Evolutionary conservation across 495 filamentous ascomycete genomes (phyloP).

Genomic region (Extremus antarcticus): DNA sequence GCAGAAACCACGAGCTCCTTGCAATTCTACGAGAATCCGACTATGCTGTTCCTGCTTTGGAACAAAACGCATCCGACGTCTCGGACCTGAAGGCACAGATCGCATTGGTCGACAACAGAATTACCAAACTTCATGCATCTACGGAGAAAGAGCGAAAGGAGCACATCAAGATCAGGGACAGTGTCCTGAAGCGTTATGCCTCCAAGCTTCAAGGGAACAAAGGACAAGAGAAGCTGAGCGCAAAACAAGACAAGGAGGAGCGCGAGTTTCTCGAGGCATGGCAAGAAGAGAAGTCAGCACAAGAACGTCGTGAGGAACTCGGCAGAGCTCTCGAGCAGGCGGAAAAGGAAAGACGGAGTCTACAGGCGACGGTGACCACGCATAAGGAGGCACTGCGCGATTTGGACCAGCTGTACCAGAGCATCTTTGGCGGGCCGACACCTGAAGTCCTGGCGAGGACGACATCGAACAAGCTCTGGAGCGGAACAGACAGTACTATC

Average conservation of each 20-base stretch:
- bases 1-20: constrained; percentile 30
- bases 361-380: constrained; percentile 17
- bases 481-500: constrained; percentile 20
- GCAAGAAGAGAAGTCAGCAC: constrained; percentile 31
- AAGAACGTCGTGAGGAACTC: constrained; percentile 29
- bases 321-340: constrained; percentile 14
- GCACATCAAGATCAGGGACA: constrained; percentile 40
- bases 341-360: constrained; percentile 1
- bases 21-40: constrained; percentile 33
- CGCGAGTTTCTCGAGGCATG: constrained; percentile 38
- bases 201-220: constrained; percentile 36
- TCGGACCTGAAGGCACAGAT: constrained; percentile 30
- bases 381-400: constrained; percentile 29
- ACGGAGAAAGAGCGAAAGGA: constrained; percentile 36
- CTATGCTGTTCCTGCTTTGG: constrained; percentile 31
- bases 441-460: constrained; percentile 41
- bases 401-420: constrained; percentile 21
- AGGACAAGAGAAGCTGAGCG: constrained; percentile 29
- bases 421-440: constrained; percentile 38
- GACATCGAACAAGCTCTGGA: constrained; percentile 25
- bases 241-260: constrained; percentile 38
- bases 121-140: constrained; percentile 21
- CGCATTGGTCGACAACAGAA: constrained; percentile 8
- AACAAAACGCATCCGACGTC: constrained; percentile 33
- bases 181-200: constrained; percentile 34